Conservation (phyloP, 768 basidiomycete species). For the Dentipellis fragilis region DNA sequence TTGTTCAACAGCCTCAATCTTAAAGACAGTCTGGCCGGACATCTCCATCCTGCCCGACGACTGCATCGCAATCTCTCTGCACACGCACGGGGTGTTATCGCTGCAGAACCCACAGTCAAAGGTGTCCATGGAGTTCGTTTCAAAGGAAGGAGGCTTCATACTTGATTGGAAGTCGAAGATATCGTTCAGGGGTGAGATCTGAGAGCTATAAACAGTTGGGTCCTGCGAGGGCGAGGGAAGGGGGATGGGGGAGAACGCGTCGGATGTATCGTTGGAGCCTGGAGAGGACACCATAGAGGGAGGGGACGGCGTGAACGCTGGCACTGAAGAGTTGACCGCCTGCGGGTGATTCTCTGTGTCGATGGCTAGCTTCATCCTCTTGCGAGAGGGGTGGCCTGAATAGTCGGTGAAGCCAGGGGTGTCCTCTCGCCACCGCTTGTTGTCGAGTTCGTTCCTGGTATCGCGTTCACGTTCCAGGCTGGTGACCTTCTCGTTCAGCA, state of each 20-base stretch:
- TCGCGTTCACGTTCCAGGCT: constrained; percentile 18
- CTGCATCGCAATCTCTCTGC: constrained; percentile 53
- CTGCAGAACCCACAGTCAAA: constrained; percentile 73
- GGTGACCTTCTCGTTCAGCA: constrained; percentile 36
- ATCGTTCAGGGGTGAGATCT: constrained; percentile 20
- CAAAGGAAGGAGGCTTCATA: constrained; percentile 18
- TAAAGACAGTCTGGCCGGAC: constrained; percentile 13
- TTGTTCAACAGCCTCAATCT: constrained; percentile 19
- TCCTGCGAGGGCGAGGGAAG: constrained; percentile 19
- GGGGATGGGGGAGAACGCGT: constrained; percentile 24
- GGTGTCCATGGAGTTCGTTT: constrained; percentile 25
- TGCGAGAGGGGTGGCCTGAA: constrained; percentile 22
- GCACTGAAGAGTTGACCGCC: constrained; percentile 22
- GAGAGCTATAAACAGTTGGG: constrained; percentile 19
- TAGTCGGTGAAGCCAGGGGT: constrained; percentile 17
- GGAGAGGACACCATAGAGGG: constrained; percentile 46
- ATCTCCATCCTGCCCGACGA: constrained; percentile 19
- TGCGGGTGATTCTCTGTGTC: constrained; percentile 17
- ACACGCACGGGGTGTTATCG: constrained; percentile 63
- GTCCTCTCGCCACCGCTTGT: constrained; percentile 53
- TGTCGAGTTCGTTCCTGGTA: constrained; percentile 24
- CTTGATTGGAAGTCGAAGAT: constrained; percentile 30
- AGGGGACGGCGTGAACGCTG: constrained; percentile 19
- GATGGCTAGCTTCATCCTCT: constrained; percentile 26
- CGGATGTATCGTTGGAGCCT: constrained; percentile 23